Conservation (phyloP, 805 yeast species). For the Saccharomycopsis olivae region DNA sequence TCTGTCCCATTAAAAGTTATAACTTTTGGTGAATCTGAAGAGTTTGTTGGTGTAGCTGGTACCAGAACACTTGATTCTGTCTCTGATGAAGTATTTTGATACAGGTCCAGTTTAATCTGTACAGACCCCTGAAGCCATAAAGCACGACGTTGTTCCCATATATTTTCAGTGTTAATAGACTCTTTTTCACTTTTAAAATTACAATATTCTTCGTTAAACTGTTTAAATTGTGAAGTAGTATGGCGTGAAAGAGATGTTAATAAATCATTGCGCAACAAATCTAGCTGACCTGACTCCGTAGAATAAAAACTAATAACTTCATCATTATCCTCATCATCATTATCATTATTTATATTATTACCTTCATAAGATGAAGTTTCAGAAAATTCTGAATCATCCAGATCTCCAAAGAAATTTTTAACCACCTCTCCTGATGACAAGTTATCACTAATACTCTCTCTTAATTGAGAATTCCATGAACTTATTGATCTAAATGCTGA, state of each 20-base stretch:
- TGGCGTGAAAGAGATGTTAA: background rate
- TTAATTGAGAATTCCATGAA: background rate
- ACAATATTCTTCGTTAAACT: background rate
- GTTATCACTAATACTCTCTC: background rate
- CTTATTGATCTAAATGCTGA: background rate
- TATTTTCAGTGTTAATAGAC: constrained; percentile 41
- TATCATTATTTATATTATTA: background rate
- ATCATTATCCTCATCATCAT: background rate
- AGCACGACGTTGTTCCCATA: constrained; percentile 62
- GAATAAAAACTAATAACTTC: no score
- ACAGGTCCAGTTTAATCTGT: no score
- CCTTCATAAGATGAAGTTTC: background rate
- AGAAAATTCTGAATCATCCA: background rate
- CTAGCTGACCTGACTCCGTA: background rate
- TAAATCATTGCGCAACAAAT: background rate
- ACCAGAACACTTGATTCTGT: background rate
- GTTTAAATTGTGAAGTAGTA: background rate
- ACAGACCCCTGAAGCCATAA: constrained; percentile 50
- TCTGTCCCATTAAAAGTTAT: background rate
- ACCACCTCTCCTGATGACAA: constrained; percentile 3
- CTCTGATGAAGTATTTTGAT: constrained; percentile 16
- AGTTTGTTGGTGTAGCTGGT: constrained; percentile 3
- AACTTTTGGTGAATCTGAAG: background rate
- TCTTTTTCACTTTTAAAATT: constrained; percentile 24
- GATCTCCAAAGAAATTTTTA: constrained; percentile 3